Conservation (phyloP, 2,329 filamentous ascomycete genomes). For the Phoma sp. region DNA sequence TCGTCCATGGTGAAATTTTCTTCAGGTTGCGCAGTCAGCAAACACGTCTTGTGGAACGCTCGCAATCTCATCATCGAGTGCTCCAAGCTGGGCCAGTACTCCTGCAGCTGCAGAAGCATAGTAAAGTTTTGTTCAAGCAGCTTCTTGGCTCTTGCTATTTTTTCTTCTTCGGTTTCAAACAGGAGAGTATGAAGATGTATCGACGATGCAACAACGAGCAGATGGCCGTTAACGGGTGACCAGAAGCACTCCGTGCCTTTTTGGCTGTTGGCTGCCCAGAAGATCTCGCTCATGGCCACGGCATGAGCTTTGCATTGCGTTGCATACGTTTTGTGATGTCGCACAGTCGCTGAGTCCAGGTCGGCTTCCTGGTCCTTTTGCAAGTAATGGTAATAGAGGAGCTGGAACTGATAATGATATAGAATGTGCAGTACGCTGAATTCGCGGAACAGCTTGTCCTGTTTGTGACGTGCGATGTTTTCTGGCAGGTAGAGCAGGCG, state of each 20-base stretch:
- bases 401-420: conserved; percentile 11
- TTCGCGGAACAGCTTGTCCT: conserved; percentile 4
- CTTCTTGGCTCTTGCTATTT: background rate
- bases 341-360: background rate
- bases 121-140: conserved; percentile 7
- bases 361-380: conserved; percentile 2
- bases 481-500: background rate
- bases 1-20: conserved; percentile 8
- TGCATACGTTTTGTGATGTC: background rate
- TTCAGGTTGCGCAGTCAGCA: conserved; percentile 7
- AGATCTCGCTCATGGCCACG: conserved; percentile 3
- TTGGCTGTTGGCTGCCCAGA: background rate
- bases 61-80: conserved; percentile 7
- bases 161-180: conserved; percentile 1
- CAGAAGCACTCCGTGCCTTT: conserved; percentile 9
- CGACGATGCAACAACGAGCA: conserved; percentile 11
- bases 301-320: conserved; percentile 10
- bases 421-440: conserved; percentile 6
- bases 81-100: conserved; percentile 11
- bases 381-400: conserved; percentile 11
- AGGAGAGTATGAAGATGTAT: conserved; percentile 8
- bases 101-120: conserved; percentile 8
- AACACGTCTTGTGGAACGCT: conserved; percentile 8
- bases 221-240: conserved; percentile 9
- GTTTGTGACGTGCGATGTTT: conserved; percentile 5